Evolutionary conservation across 352 stramenopile genomes (phyloP).

Genomic region (Phytophthora sp.): DNA sequence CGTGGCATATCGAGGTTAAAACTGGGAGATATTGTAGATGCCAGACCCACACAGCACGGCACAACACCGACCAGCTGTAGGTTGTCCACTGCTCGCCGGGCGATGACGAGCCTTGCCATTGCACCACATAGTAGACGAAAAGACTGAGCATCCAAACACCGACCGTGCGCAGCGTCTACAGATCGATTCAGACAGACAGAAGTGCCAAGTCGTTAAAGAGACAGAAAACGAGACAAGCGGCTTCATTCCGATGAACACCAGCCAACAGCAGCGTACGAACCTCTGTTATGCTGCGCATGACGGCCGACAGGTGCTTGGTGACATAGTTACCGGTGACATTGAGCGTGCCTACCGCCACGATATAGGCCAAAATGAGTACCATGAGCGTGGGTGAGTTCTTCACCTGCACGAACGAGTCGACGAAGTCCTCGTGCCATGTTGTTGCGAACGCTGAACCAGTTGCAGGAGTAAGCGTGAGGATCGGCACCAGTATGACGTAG

Average conservation of each 20-base stretch:
- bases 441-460: constrained; percentile 58
- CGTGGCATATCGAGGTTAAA: constrained; percentile 2
- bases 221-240: constrained; percentile 11
- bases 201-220: constrained; percentile 21
- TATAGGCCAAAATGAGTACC: constrained; percentile 62
- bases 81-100: constrained; percentile 74
- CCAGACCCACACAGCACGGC: not conserved
- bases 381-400: constrained; percentile 69
- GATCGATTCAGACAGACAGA: constrained; percentile 4
- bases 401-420: constrained; percentile 80
- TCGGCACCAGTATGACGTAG: constrained; percentile 69
- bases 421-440: constrained; percentile 86
- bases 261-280: constrained; percentile 36
- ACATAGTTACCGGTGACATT: constrained; percentile 88
- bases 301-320: constrained; percentile 84
- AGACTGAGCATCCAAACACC: constrained; percentile 79
- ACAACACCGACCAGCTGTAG: constrained; percentile 66
- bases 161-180: constrained; percentile 78
- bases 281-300: constrained; percentile 86
- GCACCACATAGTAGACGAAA: constrained; percentile 81
- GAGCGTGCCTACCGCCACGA: constrained; percentile 76
- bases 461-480: constrained; percentile 68
- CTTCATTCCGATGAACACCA: constrained; percentile 9
- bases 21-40: not conserved
- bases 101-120: constrained; percentile 65